phyloP scores from a whole-genome alignment of 2,329 filamentous ascomycete species.

The Beauveria sp. region DNA sequence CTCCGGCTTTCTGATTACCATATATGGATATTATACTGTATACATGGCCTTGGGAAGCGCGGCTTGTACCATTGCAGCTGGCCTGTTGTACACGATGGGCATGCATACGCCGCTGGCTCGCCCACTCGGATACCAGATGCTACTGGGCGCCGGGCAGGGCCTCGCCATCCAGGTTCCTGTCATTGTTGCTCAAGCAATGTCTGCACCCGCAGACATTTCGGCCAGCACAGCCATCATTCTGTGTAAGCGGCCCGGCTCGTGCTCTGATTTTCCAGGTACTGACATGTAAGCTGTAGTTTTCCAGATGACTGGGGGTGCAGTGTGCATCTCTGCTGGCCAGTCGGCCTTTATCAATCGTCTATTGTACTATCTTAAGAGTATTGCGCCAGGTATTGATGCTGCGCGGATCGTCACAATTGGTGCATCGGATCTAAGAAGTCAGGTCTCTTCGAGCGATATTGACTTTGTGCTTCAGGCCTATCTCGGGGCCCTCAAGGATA shows the following conservation, averaged over 20 bases:
- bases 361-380: neutral
- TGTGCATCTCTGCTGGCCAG: constrained; percentile 1
- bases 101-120: neutral
- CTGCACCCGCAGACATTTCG: neutral
- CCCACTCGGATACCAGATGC: constrained; percentile 1
- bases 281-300: neutral
- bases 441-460: neutral
- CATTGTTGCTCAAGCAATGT: constrained; percentile 3
- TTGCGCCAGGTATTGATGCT: neutral
- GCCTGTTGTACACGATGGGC: constrained; percentile 1
- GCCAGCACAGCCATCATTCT: neutral
- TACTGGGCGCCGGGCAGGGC: neutral
- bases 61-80: neutral
- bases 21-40: neutral
- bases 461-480: neutral
- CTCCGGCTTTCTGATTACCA: neutral
- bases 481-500: neutral
- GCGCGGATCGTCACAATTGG: neutral
- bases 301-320: neutral
- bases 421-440: neutral
- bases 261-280: neutral
- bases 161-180: constrained; percentile 4
- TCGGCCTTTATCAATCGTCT: neutral
- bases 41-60: neutral
- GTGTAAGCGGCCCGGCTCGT: neutral